Evolutionary conservation across 176 grass and related monocot species (phyloP).

Genomic region (Oryza longistaminata): DNA sequence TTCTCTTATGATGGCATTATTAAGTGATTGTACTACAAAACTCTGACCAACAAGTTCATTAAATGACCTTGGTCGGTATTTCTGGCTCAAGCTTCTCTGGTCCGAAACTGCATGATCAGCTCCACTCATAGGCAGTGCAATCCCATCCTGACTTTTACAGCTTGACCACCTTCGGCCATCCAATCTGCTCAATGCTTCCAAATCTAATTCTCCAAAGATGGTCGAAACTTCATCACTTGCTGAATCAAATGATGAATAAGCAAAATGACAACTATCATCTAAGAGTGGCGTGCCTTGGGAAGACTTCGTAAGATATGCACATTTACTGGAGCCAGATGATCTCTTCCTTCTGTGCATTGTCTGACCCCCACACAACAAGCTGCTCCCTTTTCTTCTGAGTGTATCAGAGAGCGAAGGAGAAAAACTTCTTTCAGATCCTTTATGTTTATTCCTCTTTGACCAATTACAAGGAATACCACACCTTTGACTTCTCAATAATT

Average conservation of each 20-base stretch:
- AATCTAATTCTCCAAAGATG: conserved; percentile 91
- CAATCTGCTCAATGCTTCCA: conserved; percentile 91
- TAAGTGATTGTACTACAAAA: conserved; percentile 92
- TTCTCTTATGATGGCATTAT: conserved; percentile 78
- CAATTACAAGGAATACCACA: conserved; percentile 84
- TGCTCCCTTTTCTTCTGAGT: conserved; percentile 86
- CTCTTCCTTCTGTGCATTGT: conserved; percentile 70
- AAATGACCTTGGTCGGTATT: conserved; percentile 81
- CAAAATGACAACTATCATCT: conserved; percentile 63
- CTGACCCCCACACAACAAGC: conserved; percentile 68
- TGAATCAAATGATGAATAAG: conserved; percentile 81
- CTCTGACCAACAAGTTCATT: conserved; percentile 89
- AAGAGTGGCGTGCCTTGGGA: conserved; percentile 76
- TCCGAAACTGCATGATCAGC: conserved; percentile 58
- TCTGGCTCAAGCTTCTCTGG: conserved; percentile 92
- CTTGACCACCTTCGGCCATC: conserved; percentile 99
- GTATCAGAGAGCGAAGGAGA: conserved; percentile 96
- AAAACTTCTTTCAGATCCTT: conserved; percentile 58
- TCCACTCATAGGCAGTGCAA: conserved; percentile 45
- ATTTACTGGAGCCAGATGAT: conserved; percentile 59
- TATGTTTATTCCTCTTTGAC: conserved; percentile 66
- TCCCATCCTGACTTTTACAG: conserved; percentile 89
- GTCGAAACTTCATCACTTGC: conserved; percentile 81
- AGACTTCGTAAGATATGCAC: conserved; percentile 55
- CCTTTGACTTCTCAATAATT: conserved; percentile 60